phyloP scores from a whole-genome alignment of 495 filamentous ascomycete genomes.

The Penicillium manginii region DNA sequence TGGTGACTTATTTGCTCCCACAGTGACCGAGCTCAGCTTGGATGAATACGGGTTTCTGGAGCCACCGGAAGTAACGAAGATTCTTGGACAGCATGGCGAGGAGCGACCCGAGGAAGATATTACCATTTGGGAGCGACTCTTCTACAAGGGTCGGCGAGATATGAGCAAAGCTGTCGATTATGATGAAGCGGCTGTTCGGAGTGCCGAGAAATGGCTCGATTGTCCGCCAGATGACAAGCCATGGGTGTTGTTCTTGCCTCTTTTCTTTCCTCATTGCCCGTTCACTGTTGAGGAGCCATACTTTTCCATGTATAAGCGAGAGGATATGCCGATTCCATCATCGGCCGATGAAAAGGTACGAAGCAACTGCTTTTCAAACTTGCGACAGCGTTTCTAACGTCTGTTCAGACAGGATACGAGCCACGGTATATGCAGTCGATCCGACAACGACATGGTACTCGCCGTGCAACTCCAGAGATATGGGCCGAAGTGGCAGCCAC shows the following conservation, averaged over 20 bases:
- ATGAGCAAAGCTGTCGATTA: constrained; percentile 28
- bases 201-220: constrained; percentile 28
- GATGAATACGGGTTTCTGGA: constrained; percentile 34
- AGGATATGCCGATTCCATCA: constrained; percentile 14
- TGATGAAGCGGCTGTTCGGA: constrained; percentile 29
- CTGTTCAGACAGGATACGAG: constrained; percentile 23
- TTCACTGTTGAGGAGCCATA: constrained; percentile 36
- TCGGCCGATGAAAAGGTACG: constrained; percentile 16
- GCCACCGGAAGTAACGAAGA: constrained; percentile 28
- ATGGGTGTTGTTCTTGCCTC: constrained; percentile 32
- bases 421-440: constrained; percentile 27
- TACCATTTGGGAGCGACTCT: constrained; percentile 24
- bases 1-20: constrained; percentile 30
- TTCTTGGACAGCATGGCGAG: constrained; percentile 15
- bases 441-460: constrained; percentile 26
- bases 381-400: background rate
- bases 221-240: constrained; percentile 28
- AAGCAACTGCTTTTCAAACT: background rate
- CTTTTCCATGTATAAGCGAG: constrained; percentile 29
- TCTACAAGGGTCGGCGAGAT: constrained; percentile 26
- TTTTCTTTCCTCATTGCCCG: constrained; percentile 33
- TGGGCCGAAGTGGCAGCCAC: constrained; percentile 30
- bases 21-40: constrained; percentile 28
- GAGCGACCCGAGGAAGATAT: constrained; percentile 11
- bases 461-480: constrained; percentile 25